These are phyloP conservation scores for Gypsophila paniculata DNA, from an alignment of 179 eudicot genomes.

Conservation along the genomic window DNA sequence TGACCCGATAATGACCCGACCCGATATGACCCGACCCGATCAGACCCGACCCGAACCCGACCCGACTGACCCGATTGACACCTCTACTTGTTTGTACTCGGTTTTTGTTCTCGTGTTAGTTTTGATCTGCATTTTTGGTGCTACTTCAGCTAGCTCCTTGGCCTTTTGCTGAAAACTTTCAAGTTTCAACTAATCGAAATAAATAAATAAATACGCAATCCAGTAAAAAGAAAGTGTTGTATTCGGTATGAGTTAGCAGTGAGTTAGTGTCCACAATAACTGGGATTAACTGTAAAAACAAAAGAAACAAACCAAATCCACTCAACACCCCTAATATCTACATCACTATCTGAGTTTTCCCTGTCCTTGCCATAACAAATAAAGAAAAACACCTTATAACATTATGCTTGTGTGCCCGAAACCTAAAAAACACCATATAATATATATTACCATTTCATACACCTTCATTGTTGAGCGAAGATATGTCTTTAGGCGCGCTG, in stretches of 20 bases:
- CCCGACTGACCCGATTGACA: no score
- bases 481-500: constrained; percentile 37
- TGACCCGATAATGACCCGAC: no score
- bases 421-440: neutral
- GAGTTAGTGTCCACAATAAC: neutral
- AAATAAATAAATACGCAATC: no score
- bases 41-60: no score
- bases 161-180: no score
- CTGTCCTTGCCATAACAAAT: neutral
- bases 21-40: no score
- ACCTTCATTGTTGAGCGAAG: constrained; percentile 16
- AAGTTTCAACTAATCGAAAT: no score
- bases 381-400: neutral
- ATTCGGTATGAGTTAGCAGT: neutral
- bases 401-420: neutral
- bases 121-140: no score
- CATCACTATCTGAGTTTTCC: constrained; percentile 16
- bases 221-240: no score
- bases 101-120: no score
- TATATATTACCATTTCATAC: neutral
- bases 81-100: no score
- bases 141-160: no score
- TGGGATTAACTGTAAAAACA: neutral
- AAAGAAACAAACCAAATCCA: neutral
- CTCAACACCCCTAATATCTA: constrained; percentile 1